Percentiles rank a stretch among this genome's conserved stretches.
Evolutionary conservation across 148 eudicot genomes (phyloP).

Genomic region (Heliosperma pusillum): DNA sequence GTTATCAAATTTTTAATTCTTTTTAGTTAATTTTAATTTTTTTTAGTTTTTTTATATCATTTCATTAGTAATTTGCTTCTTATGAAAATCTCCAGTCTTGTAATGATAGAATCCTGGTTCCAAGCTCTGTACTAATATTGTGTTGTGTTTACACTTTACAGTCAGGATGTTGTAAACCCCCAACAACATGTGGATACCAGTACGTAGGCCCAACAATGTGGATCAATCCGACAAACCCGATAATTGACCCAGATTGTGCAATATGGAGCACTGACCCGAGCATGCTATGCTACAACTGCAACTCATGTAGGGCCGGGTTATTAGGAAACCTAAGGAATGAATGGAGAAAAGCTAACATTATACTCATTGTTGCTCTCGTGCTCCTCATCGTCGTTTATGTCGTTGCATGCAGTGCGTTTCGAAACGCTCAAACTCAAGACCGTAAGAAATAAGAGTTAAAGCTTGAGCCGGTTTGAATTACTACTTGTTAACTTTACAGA

Average conservation of each 20-base stretch:
- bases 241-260: conserved; percentile 56
- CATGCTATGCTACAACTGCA: conserved; percentile 83
- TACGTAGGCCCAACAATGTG: conserved; percentile 78
- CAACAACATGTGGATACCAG: conserved; percentile 72
- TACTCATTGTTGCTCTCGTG: conserved; percentile 65
- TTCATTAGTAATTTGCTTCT: no score
- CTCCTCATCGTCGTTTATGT: conserved; percentile 80
- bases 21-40: no score
- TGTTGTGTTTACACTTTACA: conserved; percentile 31
- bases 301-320: conserved; percentile 85
- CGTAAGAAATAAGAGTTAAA: conserved; percentile 51
- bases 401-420: conserved; percentile 77
- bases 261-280: conserved; percentile 79
- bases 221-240: conserved; percentile 56
- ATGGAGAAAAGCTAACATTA: conserved; percentile 79
- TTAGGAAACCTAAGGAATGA: conserved; percentile 79
- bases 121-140: background rate
- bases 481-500: no score
- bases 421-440: conserved; percentile 80
- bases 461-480: conserved; percentile 34
- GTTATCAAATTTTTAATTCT: no score
- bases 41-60: no score
- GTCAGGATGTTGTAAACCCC: conserved; percentile 98
- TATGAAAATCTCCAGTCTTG: no score
- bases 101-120: no score